phyloP scores from a whole-genome alignment of 192 early-diverging fungal genomes.

The Gorgonomyces haynaldii region DNA sequence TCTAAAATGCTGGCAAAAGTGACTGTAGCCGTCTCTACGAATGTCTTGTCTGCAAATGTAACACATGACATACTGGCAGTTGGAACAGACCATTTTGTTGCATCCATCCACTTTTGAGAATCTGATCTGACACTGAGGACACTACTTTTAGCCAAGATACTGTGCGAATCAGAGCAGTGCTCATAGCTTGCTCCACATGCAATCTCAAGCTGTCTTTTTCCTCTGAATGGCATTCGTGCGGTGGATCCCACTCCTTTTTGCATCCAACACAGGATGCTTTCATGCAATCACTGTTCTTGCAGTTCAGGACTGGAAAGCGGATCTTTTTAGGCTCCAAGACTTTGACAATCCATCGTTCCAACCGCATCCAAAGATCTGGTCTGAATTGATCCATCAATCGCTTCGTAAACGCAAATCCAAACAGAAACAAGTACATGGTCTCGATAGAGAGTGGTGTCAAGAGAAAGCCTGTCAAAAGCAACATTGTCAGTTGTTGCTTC shows the following conservation, averaged over 20 bases:
- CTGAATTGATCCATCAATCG: background rate
- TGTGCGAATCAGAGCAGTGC: constrained; percentile 46
- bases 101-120: constrained; percentile 48
- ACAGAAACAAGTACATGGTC: constrained; percentile 3
- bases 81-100: constrained; percentile 52
- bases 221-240: constrained; percentile 38
- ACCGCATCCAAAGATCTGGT: background rate
- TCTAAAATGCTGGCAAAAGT: constrained; percentile 55
- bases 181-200: constrained; percentile 52
- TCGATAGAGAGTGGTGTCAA: background rate
- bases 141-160: constrained; percentile 31
- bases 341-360: background rate
- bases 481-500: background rate
- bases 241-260: constrained; percentile 20
- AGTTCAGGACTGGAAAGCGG: constrained; percentile 24
- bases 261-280: constrained; percentile 35
- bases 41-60: constrained; percentile 54
- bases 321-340: background rate
- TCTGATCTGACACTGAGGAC: constrained; percentile 38
- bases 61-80: constrained; percentile 49
- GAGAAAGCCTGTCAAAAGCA: background rate
- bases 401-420: background rate
- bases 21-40: constrained; percentile 35
- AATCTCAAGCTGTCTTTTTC: constrained; percentile 38
- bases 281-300: constrained; percentile 33